These are phyloP conservation scores for Apodospora peruviana DNA, from an alignment of 495 filamentous ascomycete genomes.

Conservation along the genomic window DNA sequence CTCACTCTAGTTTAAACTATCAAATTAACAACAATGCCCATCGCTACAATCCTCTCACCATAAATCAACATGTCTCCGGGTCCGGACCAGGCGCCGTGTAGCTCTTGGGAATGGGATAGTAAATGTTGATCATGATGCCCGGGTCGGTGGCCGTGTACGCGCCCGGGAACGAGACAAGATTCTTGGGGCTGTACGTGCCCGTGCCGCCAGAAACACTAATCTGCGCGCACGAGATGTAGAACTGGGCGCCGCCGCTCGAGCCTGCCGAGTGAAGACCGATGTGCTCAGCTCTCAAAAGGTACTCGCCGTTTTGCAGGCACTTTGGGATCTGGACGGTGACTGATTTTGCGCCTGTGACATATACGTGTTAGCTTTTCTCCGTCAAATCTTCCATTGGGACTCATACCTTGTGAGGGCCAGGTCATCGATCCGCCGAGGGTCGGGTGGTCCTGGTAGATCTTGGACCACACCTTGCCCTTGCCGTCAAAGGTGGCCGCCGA, in stretches of 20 bases:
- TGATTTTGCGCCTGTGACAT: slow-evolving; percentile 16
- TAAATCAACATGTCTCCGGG: slow-evolving; percentile 24
- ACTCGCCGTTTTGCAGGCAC: slow-evolving; percentile 47
- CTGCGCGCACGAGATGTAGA: slow-evolving; percentile 49
- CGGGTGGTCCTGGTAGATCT: slow-evolving; percentile 46
- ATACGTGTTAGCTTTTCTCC: neutral
- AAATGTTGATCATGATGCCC: slow-evolving; percentile 44
- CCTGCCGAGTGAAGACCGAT: slow-evolving; percentile 47
- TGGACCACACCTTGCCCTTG: slow-evolving; percentile 46
- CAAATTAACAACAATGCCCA: no score
- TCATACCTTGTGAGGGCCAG: slow-evolving; percentile 40
- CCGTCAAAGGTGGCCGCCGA: slow-evolving; percentile 44
- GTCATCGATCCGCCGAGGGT: slow-evolving; percentile 30
- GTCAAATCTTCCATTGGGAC: no score
- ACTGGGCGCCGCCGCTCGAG: slow-evolving; percentile 44
- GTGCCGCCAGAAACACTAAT: slow-evolving; percentile 35
- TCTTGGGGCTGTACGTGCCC: slow-evolving; percentile 28
- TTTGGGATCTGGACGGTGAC: slow-evolving; percentile 44
- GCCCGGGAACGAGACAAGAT: slow-evolving; percentile 38
- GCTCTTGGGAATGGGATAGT: slow-evolving; percentile 35
- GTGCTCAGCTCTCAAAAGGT: slow-evolving; percentile 56
- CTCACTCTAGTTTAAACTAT: no score
- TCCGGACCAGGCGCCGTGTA: slow-evolving; percentile 33
- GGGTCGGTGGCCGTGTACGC: slow-evolving; percentile 37
- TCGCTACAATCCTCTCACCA: no score